These are phyloP conservation scores for Neoboletus magnificus DNA, from an alignment of 768 basidiomycete species.

Conservation along the genomic window DNA sequence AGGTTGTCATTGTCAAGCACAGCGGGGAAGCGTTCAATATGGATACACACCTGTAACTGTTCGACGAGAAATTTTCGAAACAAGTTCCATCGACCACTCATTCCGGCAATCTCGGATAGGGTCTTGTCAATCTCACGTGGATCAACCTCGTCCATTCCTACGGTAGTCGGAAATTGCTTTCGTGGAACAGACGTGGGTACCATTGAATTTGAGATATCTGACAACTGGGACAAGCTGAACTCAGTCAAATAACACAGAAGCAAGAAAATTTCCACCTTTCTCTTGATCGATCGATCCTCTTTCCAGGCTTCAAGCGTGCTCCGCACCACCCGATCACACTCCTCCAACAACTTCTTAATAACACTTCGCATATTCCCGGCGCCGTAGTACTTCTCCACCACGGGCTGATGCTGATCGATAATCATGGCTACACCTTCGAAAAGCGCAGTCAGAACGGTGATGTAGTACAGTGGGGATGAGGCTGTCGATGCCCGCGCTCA, in stretches of 20 bases:
- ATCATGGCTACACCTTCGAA: constrained; percentile 96
- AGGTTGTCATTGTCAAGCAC: neutral
- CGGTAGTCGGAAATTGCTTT: constrained; percentile 29
- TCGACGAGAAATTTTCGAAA: constrained; percentile 86
- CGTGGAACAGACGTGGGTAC: constrained; percentile 30
- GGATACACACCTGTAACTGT: constrained; percentile 53
- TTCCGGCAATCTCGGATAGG: constrained; percentile 82
- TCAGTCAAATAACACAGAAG: constrained; percentile 1
- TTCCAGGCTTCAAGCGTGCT: constrained; percentile 82
- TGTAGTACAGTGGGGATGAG: constrained; percentile 89
- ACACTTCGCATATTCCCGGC: constrained; percentile 81
- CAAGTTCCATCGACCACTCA: constrained; percentile 89
- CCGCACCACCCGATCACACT: constrained; percentile 82
- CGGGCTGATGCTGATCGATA: constrained; percentile 94
- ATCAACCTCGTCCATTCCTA: constrained; percentile 64
- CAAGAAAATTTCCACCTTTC: constrained; percentile 52
- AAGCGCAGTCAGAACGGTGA: constrained; percentile 83
- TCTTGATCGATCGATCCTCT: constrained; percentile 80
- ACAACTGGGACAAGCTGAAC: constrained; percentile 35
- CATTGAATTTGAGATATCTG: constrained; percentile 45
- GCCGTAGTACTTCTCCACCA: constrained; percentile 98
- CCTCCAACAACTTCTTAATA: constrained; percentile 69
- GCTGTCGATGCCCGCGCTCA: constrained; percentile 44
- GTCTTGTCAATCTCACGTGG: constrained; percentile 90
- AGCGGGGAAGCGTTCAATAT: neutral